Percentiles rank a stretch among this genome's conserved stretches.
These are phyloP conservation scores for Emericellopsis atlantica DNA, from an alignment of 2,329 filamentous ascomycete genomes.

Conservation along the genomic window DNA sequence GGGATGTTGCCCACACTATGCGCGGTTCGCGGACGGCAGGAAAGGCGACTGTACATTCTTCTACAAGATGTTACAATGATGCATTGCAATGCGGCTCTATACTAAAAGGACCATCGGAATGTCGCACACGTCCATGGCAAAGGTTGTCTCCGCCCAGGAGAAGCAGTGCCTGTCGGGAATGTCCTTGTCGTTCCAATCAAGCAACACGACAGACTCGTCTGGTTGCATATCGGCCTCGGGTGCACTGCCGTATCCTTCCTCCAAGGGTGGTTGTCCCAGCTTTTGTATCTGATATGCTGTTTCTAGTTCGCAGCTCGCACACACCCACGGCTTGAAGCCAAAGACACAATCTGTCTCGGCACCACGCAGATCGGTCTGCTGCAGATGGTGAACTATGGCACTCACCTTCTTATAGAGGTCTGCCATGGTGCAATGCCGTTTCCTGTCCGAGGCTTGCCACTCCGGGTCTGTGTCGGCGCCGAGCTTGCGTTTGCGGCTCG, in stretches of 20 bases:
- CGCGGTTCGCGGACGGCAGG: slow-evolving; percentile 8
- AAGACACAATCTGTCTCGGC: background rate
- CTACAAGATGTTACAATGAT: slow-evolving; percentile 5
- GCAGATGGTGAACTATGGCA: background rate
- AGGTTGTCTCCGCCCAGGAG: background rate
- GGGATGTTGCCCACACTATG: slow-evolving; percentile 13
- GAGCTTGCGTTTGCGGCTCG: background rate
- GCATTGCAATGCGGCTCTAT: too few species aligned
- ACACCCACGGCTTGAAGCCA: background rate
- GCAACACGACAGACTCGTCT: background rate
- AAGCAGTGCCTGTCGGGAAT: background rate
- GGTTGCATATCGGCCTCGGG: background rate
- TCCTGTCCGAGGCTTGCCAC: background rate
- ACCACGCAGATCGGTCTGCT: background rate
- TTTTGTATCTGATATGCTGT: background rate
- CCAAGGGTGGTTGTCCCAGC: background rate
- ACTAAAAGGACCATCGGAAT: background rate
- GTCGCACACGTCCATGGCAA: background rate
- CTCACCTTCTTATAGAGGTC: background rate
- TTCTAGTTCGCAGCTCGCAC: background rate
- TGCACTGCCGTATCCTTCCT: background rate
- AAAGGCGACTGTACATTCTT: slow-evolving; percentile 10
- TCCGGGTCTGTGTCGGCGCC: background rate
- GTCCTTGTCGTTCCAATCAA: background rate
- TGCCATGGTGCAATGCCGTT: background rate